These are phyloP conservation scores for Tetragonia tetragonoides DNA, from an alignment of 148 eudicot species.

Conservation along the genomic window DNA sequence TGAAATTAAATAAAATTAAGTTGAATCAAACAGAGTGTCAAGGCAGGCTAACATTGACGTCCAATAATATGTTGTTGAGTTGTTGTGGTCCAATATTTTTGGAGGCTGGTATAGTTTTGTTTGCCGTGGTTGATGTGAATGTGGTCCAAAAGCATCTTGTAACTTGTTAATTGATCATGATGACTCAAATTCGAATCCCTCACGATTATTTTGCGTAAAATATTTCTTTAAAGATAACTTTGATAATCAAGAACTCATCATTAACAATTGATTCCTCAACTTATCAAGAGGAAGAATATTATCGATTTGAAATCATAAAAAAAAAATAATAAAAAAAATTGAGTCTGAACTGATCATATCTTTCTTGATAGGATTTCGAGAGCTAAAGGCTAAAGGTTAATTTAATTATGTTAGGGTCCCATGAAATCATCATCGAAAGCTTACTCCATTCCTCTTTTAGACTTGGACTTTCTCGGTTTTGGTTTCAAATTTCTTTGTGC, in stretches of 20 bases:
- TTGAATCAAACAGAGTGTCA: no score
- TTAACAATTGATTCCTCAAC: background rate
- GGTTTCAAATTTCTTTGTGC: background rate
- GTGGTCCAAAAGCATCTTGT: no score
- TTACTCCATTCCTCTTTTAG: background rate
- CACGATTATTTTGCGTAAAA: background rate
- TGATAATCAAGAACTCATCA: background rate
- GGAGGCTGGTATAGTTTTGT: background rate
- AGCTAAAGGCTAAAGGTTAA: background rate
- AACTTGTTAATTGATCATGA: no score
- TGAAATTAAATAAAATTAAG: no score
- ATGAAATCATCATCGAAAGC: conserved; percentile 3
- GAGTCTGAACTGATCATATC: conserved; percentile 8
- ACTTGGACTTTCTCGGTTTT: background rate
- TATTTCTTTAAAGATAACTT: no score
- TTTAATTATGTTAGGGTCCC: background rate
- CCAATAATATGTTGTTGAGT: background rate
- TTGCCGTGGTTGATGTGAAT: no score
- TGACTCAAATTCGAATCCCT: background rate
- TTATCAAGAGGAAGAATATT: background rate
- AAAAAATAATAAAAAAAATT: background rate
- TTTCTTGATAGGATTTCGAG: background rate
- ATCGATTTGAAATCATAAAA: background rate
- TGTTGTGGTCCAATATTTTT: conserved; percentile 17
- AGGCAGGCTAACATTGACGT: no score